A percentile compares a stretch with the other conserved stretches of the same genome.
Evolutionary conservation across 2,329 filamentous ascomycete genomes (phyloP).

Genomic region (Lachnellula willkommii): DNA sequence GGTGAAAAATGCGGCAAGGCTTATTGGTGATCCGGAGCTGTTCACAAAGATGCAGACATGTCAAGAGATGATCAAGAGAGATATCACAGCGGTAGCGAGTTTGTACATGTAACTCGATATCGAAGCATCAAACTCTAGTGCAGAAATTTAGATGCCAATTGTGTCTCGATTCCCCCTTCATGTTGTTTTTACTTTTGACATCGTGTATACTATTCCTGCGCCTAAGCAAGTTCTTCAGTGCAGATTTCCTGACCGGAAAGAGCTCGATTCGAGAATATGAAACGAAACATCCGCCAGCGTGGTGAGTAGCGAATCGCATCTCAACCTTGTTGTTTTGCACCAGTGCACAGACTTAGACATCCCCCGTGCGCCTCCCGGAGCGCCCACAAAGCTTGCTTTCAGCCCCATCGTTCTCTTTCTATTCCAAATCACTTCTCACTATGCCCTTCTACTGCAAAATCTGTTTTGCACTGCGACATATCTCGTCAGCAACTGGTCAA

Average conservation of each 20-base stretch:
- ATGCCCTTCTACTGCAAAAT: neutral
- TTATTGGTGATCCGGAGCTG: conserved; percentile 88
- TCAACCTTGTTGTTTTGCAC: neutral
- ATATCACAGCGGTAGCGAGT: conserved; percentile 85
- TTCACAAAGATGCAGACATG: conserved; percentile 97
- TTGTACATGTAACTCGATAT: conserved; percentile 65
- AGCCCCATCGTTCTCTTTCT: neutral
- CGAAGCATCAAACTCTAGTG: neutral
- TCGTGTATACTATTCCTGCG: no score
- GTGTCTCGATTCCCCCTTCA: neutral
- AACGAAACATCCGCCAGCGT: neutral
- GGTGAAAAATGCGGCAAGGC: conserved; percentile 92
- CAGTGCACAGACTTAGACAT: neutral
- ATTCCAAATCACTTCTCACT: neutral
- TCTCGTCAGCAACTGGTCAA: neutral
- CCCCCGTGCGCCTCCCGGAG: neutral
- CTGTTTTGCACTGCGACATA: neutral
- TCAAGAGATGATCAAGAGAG: conserved; percentile 95
- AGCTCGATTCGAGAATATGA: neutral
- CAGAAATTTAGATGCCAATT: neutral
- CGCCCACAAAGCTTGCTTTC: neutral
- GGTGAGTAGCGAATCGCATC: neutral
- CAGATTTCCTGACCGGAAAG: neutral
- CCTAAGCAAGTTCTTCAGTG: no score
- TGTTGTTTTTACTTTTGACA: no score